These are phyloP conservation scores for Ramaria rubella DNA, from an alignment of 768 basidiomycete genomes.

Conservation along the genomic window DNA sequence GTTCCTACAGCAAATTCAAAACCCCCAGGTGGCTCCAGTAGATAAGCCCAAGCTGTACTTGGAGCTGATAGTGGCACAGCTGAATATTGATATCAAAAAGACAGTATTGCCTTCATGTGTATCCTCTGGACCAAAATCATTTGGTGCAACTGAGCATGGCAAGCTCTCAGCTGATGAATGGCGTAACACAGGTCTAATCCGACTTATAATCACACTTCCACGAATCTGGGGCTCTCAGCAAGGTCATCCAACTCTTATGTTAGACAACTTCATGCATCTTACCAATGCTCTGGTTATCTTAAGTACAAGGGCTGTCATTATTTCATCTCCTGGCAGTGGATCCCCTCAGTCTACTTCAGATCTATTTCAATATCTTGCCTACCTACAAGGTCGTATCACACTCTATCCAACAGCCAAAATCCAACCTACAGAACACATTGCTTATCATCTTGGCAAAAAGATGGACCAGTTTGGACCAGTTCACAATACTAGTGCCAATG, in stretches of 20 bases:
- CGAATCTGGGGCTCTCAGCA: conserved; percentile 19
- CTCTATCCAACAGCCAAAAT: conserved; percentile 23
- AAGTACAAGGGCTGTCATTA: conserved; percentile 9
- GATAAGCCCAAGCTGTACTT: background rate
- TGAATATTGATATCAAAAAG: conserved; percentile 12
- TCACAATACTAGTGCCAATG: conserved; percentile 13
- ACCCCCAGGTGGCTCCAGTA: background rate
- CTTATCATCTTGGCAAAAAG: conserved; percentile 25
- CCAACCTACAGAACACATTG: conserved; percentile 26
- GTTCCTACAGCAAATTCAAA: background rate
- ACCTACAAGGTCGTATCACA: conserved; percentile 15
- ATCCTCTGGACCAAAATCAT: conserved; percentile 8
- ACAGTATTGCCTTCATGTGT: conserved; percentile 22
- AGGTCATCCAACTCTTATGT: conserved; percentile 9
- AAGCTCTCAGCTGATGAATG: conserved; percentile 23
- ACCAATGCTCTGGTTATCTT: conserved; percentile 21
- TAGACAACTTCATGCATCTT: conserved; percentile 29
- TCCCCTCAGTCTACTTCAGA: background rate
- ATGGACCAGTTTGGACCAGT: conserved; percentile 25
- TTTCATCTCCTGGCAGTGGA: background rate
- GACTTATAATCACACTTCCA: conserved; percentile 18
- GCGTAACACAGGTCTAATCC: conserved; percentile 14
- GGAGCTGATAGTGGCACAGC: background rate
- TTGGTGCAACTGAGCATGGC: conserved; percentile 17
- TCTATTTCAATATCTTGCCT: conserved; percentile 9